Evolutionary conservation across 495 filamentous ascomycete species (phyloP).

Genomic region (Annulohypoxylon stygium): DNA sequence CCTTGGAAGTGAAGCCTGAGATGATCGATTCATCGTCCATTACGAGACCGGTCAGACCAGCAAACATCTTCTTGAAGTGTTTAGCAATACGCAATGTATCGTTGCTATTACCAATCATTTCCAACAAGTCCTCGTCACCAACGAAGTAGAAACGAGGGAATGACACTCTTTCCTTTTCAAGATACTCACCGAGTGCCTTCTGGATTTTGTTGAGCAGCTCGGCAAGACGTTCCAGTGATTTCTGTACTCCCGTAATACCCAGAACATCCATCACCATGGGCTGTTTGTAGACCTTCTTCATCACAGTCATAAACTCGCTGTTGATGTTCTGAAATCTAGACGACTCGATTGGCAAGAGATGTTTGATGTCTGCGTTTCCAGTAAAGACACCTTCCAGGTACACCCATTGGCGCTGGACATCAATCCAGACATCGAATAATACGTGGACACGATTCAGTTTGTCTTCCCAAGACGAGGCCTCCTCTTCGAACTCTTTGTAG

Average conservation of each 20-base stretch:
- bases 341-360: constrained; percentile 94
- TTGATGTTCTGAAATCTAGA: constrained; percentile 99
- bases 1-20: constrained; percentile 92
- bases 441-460: constrained; percentile 97
- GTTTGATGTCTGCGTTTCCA: constrained; percentile 98
- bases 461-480: constrained; percentile 96
- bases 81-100: constrained; percentile 95
- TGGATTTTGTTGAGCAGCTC: constrained; percentile 99
- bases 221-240: constrained; percentile 91
- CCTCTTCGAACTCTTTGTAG: constrained; percentile 98
- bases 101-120: constrained; percentile 99
- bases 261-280: constrained; percentile 95
- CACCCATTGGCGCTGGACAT: constrained; percentile 99
- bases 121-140: constrained; percentile 97
- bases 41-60: constrained; percentile 87
- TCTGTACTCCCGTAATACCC: constrained; percentile 93
- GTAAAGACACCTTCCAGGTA: constrained; percentile 99
- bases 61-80: constrained; percentile 99
- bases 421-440: constrained; percentile 99
- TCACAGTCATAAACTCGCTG: constrained; percentile 94
- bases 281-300: constrained; percentile 98
- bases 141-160: constrained; percentile 99
- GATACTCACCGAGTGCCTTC: constrained; percentile 97
- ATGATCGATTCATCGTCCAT: constrained; percentile 93
- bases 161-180: constrained; percentile 95